A percentile compares a stretch with the other conserved stretches of the same genome.
Evolutionary conservation across 352 stramenopile genomes (phyloP).

Genomic region (Thalassiosira hispida): DNA sequence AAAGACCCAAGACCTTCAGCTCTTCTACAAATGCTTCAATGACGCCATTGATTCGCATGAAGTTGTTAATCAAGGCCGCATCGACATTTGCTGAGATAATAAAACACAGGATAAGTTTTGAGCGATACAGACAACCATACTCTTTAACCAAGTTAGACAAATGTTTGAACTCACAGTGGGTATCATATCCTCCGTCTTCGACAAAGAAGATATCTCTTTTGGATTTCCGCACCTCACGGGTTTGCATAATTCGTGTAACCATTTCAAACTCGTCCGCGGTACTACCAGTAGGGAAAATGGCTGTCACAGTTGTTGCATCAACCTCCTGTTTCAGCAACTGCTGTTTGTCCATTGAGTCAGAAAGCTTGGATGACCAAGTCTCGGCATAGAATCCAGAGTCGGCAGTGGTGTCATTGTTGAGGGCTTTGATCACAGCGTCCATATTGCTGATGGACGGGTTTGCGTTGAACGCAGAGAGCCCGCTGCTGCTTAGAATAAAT

Average conservation of each 20-base stretch:
- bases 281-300: slow-evolving; percentile 1
- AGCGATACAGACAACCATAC: too few species aligned
- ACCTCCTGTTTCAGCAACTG: not conserved
- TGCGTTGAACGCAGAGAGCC: slow-evolving; percentile 52
- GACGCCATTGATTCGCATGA: not conserved
- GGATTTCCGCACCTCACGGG: slow-evolving; percentile 17
- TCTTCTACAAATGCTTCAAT: slow-evolving; percentile 52
- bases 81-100: not conserved
- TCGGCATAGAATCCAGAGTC: slow-evolving; percentile 65
- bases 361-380: slow-evolving; percentile 62
- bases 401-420: slow-evolving; percentile 57
- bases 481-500: slow-evolving; percentile 32
- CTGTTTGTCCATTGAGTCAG: not conserved
- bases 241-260: slow-evolving; percentile 43
- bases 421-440: slow-evolving; percentile 45
- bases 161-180: slow-evolving; percentile 50
- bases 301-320: slow-evolving; percentile 3
- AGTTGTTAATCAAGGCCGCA: not conserved
- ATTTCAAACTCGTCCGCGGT: slow-evolving; percentile 29
- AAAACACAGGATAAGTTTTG: too few species aligned
- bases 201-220: slow-evolving; percentile 75
- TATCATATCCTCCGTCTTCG: too few species aligned
- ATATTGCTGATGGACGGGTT: slow-evolving; percentile 48
- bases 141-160: too few species aligned
- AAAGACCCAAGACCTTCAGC: slow-evolving; percentile 53